Conservation (phyloP, 805 yeast species). For the Sugiyamaella chiloensis region DNA sequence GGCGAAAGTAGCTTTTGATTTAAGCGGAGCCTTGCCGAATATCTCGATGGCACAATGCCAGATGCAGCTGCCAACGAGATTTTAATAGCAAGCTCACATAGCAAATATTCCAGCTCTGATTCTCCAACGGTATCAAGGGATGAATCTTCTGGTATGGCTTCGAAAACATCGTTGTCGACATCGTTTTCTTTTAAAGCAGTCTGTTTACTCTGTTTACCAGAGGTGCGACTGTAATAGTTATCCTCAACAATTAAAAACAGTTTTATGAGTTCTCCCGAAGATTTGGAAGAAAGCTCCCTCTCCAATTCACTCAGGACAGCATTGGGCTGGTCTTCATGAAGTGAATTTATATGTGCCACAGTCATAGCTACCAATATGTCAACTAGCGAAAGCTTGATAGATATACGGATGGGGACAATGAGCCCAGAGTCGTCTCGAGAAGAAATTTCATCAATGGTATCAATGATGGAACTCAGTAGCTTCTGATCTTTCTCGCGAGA, state of each 20-base stretch:
- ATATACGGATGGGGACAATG: neutral
- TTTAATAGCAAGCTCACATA: constrained; percentile 43
- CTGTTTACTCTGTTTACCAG: too few species aligned
- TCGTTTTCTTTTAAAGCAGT: neutral
- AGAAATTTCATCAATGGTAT: neutral
- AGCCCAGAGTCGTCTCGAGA: neutral
- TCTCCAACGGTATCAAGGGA: neutral
- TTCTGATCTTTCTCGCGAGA: neutral
- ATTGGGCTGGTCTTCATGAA: constrained; percentile 5
- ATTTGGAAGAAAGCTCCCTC: constrained; percentile 15
- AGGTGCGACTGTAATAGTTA: neutral
- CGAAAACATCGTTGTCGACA: neutral
- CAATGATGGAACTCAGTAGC: neutral
- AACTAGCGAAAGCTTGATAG: constrained; percentile 10
- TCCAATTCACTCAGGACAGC: constrained; percentile 22
- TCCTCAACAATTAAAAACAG: neutral
- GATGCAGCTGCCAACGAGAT: constrained; percentile 37
- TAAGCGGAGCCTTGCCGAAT: constrained; percentile 36
- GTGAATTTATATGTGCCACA: constrained; percentile 28
- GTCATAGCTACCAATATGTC: constrained; percentile 26
- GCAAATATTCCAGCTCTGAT: constrained; percentile 36
- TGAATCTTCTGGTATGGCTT: neutral
- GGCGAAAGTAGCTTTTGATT: constrained; percentile 29
- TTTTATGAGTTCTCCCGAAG: neutral
- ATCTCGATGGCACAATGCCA: constrained; percentile 32